Base-by-base conservation (phyloP, 2,329 filamentous ascomycete genomes). In the Diaporthe citriasiana region DNA sequence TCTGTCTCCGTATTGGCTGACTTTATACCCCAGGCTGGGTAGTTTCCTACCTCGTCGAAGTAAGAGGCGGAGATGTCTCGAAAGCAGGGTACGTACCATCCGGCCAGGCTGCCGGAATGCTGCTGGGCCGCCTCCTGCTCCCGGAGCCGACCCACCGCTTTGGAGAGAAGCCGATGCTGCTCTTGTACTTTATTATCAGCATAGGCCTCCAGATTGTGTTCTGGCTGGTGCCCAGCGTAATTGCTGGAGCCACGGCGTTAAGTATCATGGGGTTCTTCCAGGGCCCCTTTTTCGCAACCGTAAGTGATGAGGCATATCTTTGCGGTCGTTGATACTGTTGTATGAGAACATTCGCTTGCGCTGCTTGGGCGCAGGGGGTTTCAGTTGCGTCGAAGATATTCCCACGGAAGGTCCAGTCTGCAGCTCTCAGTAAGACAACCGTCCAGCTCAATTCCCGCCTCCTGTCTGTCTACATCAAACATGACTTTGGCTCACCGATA, bases 21-120 rank as follows among this genome's bases (percentile, higher is more conserved):
- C n/a, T 56, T 4, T 19, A 40, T 25, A 3, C 17, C 8, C 5
- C 72, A 73, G 72, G 91, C 1, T 93, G 90, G 91, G 87, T 92
- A 0, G 90, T 93, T 2, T 89, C 92, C 76, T 93, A 90, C 72
- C 84, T 93, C 4, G 88, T 92, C 9, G 85, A 86, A 3, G 89
- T 90, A n/a, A 88, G 91, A 0, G 82, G 87, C 3, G 90, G 90
- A 0, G 82, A 88, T 1, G 81, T 93, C 0, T 83, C 87, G 0
- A 83, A 87, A 25, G 88, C 91, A 80, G 91, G 90, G 0, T 93
- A 92, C 69, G 87, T 93, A 0, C 88, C 90, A 0, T 88, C 90
- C 0, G 90, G 90, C 4, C 89, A 89, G 77, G 90, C 86, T 60
- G 90, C 89, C 3, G 91, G 91, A 0, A 83, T 84, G 0, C 83